These are phyloP conservation scores for Candida insectalens DNA, from an alignment of 805 yeast species.

Conservation along the genomic window DNA sequence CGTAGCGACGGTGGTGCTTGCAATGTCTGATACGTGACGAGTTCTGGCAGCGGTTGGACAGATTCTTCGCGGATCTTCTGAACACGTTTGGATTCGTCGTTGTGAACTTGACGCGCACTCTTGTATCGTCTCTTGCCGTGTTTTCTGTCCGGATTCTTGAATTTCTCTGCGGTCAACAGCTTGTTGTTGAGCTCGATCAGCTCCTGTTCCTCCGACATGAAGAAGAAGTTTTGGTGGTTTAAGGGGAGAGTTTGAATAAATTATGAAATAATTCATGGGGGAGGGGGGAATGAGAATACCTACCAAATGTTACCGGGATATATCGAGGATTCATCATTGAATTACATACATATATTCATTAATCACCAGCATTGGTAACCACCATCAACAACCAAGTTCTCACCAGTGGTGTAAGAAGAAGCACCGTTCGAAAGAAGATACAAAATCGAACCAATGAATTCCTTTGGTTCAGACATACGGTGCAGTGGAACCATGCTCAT, in stretches of 20 bases:
- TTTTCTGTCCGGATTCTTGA: slow-evolving; percentile 48
- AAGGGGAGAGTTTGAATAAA: no score
- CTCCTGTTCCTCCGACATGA: slow-evolving; percentile 1
- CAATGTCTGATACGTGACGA: slow-evolving; percentile 61
- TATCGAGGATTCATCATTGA: no score
- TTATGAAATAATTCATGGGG: no score
- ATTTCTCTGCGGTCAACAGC: slow-evolving; percentile 35
- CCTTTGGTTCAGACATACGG: slow-evolving; percentile 81
- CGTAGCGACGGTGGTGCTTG: slow-evolving; percentile 81
- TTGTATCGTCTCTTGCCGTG: slow-evolving; percentile 56
- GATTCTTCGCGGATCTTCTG: slow-evolving; percentile 27
- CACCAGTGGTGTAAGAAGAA: slow-evolving; percentile 74
- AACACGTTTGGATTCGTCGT: slow-evolving; percentile 70
- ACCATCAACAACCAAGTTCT: slow-evolving; percentile 76
- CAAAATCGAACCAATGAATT: slow-evolving; percentile 67
- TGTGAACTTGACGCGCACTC: slow-evolving; percentile 58
- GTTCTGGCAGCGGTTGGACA: slow-evolving; percentile 20
- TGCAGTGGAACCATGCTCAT: slow-evolving; percentile 63
- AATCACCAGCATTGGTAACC: slow-evolving; percentile 82
- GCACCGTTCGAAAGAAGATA: slow-evolving; percentile 67
- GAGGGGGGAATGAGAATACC: no score
- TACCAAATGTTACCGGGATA: no score
- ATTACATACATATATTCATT: no score
- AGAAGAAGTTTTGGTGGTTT: neutral
- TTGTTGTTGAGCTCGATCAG: slow-evolving; percentile 24